Evolutionary conservation across 768 basidiomycete genomes (phyloP).

Genomic region (Termitomyces sp.): DNA sequence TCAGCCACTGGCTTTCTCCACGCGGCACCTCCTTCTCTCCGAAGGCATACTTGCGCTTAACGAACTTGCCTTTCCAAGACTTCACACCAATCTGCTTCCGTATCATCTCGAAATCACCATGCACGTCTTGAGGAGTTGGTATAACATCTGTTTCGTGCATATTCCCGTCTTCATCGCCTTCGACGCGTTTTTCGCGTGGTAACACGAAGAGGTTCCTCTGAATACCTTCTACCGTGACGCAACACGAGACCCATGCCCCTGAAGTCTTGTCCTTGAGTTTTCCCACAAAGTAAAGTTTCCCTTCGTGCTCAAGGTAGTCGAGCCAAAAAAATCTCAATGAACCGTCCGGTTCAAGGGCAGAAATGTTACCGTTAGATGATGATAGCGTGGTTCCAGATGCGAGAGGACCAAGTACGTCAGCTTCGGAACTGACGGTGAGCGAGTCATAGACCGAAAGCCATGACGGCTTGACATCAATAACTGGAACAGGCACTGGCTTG

Average conservation of each 20-base stretch:
- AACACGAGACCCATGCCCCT: constrained; percentile 75
- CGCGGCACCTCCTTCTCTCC: constrained; percentile 79
- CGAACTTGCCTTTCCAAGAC: constrained; percentile 78
- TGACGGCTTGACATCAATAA: constrained; percentile 44
- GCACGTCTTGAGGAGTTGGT: constrained; percentile 69
- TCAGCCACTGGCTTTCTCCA: constrained; percentile 83
- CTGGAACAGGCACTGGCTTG: constrained; percentile 28
- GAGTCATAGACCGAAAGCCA: constrained; percentile 81
- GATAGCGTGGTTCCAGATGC: constrained; percentile 29
- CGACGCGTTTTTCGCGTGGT: constrained; percentile 65
- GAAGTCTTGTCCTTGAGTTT: constrained; percentile 82
- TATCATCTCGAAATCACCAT: constrained; percentile 78
- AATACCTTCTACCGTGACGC: constrained; percentile 79
- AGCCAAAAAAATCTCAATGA: constrained; percentile 93
- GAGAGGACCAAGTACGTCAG: constrained; percentile 57
- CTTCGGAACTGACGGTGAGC: constrained; percentile 48
- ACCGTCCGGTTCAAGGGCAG: constrained; percentile 79
- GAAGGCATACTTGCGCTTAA: constrained; percentile 90
- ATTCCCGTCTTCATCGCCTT: constrained; percentile 53
- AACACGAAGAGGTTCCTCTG: constrained; percentile 90
- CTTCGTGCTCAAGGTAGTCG: constrained; percentile 87
- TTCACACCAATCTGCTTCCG: constrained; percentile 70
- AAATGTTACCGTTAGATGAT: constrained; percentile 36
- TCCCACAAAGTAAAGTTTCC: constrained; percentile 84
- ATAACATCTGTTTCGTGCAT: constrained; percentile 72